These are phyloP conservation scores for Inga leiocalycina DNA, from an alignment of 306 rosid genomes.

Conservation along the genomic window DNA sequence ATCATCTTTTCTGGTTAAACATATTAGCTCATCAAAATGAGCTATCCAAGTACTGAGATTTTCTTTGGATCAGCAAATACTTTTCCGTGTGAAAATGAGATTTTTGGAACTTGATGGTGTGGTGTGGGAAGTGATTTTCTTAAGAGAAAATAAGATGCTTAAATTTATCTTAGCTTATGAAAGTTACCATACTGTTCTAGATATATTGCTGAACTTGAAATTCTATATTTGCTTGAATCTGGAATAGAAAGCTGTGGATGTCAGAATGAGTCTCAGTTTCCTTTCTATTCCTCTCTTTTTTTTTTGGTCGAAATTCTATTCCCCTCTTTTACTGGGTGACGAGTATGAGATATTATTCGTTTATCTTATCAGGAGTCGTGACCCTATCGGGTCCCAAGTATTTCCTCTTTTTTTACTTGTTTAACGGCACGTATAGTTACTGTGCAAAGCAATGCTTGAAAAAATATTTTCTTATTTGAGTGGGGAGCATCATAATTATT, in stretches of 20 bases:
- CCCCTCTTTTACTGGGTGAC: slow-evolving; percentile 8
- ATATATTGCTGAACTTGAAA: slow-evolving; percentile 23
- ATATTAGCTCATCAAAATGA: not conserved
- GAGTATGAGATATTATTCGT: slow-evolving; percentile 10
- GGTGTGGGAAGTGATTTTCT: slow-evolving; percentile 29
- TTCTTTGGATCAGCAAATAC: not conserved
- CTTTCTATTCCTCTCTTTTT: not conserved
- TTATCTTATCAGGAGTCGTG: slow-evolving; percentile 20
- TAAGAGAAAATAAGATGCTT: slow-evolving; percentile 21
- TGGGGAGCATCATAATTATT: slow-evolving; percentile 47
- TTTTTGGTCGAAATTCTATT: not conserved
- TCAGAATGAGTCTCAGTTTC: slow-evolving; percentile 15
- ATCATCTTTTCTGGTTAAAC: not conserved
- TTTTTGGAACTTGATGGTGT: slow-evolving; percentile 24
- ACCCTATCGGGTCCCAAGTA: slow-evolving; percentile 28
- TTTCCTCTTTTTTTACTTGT: slow-evolving; percentile 18
- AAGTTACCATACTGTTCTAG: slow-evolving; percentile 5
- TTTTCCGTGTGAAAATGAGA: slow-evolving; percentile 6
- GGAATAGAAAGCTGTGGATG: slow-evolving; percentile 18
- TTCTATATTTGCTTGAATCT: slow-evolving; percentile 25
- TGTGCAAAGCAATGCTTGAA: slow-evolving; percentile 24
- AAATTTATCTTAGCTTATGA: slow-evolving; percentile 28
- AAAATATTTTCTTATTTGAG: slow-evolving; percentile 41
- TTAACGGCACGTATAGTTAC: not conserved
- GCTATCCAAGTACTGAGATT: not conserved